Evolutionary conservation across 495 filamentous ascomycete genomes (phyloP), one percentile per base, ranked within the genome.

Genomic region (Hypoxylon fuscum): DNA sequence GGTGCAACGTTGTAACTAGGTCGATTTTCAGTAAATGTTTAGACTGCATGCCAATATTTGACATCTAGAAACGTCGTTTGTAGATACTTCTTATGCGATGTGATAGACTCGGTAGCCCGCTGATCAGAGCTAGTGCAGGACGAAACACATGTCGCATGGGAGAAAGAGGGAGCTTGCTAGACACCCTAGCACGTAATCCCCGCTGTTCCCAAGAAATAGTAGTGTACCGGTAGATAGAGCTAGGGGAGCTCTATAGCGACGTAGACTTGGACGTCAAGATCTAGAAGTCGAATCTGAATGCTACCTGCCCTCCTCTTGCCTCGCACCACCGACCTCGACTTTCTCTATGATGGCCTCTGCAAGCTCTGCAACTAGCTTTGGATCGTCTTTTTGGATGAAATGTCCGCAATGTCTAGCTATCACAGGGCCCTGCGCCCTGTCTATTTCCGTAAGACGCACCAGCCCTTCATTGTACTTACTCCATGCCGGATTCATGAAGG

Each of bases 351-450:
- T 44, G 3, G 62, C 67, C 44, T 65, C 60, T n/a, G 82, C 66
- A 62, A 86, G 77, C 29, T 62, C 66, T 0, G 77, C 79, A 12
- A 88, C 86, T 63, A 87, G 78, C n/a, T 41, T 67, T 15, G 86
- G 86, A 53, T 83, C 78, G 60, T 88, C 85, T 60, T 68, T 82
- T 63, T 88, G 86, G 27, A 89, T 78, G 62, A 88, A 88, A 66
- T 88, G 85, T 0, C 86, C 85, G 37, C 84, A 84, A 0, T 74
- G 74, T 10, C 74, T 73, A 0, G 86, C 86, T 42, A 81, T 77
- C 10, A 86, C 60, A 5, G 83, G 79, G 1, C 83, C 80, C 3
- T 71, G 71, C 45, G 69, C 75, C 35, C 66, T 72, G 20, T 72
- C 72, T 5, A 51, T 46, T 11, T 71, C 70, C 0, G 80, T 83